These are phyloP conservation scores for Panus rudis DNA, from an alignment of 768 basidiomycete species.

Conservation along the genomic window DNA sequence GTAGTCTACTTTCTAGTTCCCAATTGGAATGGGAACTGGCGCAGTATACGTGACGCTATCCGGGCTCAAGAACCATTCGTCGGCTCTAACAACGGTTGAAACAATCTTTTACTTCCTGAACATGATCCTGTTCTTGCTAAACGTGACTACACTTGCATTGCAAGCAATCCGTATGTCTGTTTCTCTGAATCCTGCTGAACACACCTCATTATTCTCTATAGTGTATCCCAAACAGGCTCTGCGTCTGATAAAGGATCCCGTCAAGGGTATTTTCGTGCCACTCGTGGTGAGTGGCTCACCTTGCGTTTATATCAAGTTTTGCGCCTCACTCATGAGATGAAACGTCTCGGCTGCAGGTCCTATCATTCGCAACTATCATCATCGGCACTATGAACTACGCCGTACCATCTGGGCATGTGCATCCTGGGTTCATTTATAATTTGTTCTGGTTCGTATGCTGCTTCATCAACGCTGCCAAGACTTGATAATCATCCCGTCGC, in stretches of 20 bases:
- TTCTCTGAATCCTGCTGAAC: background rate
- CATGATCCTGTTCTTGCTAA: conserved; percentile 35
- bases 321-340: background rate
- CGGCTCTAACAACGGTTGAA: conserved; percentile 28
- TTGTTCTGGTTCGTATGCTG: conserved; percentile 35
- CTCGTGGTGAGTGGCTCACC: conserved; percentile 19
- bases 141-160: conserved; percentile 33
- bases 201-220: conserved; percentile 8
- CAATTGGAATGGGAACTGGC: conserved; percentile 42
- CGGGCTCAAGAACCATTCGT: conserved; percentile 29
- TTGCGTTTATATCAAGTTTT: conserved; percentile 19
- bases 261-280: conserved; percentile 37
- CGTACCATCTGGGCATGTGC: conserved; percentile 30
- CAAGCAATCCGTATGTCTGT: conserved; percentile 34
- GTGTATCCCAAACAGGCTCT: conserved; percentile 38
- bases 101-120: conserved; percentile 40
- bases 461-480: no score
- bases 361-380: conserved; percentile 42
- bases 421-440: conserved; percentile 29
- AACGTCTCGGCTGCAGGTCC: conserved; percentile 22
- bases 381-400: conserved; percentile 42
- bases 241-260: conserved; percentile 35
- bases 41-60: conserved; percentile 41
- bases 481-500: background rate
- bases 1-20: conserved; percentile 33